Evolutionary conservation across 2,329 filamentous ascomycete species (phyloP).

Genomic region (Ciborinia camelliae): DNA sequence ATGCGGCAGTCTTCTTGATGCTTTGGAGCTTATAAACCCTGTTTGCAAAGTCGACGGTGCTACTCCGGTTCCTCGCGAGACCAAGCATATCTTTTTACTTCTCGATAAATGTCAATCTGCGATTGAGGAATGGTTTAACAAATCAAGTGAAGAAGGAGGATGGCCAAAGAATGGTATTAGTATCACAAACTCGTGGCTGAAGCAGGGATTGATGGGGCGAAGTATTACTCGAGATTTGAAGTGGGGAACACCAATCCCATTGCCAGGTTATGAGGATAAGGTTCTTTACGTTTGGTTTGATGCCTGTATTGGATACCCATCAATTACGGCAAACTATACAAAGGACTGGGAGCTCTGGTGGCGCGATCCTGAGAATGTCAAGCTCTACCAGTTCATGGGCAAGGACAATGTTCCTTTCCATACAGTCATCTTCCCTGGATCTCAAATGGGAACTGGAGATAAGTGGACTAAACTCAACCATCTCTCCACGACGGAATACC

Average conservation of each 20-base stretch:
- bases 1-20: slow-evolving; percentile 61
- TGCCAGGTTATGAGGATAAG: slow-evolving; percentile 63
- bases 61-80: slow-evolving; percentile 73
- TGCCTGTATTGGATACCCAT: slow-evolving; percentile 91
- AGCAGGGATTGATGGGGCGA: slow-evolving; percentile 78
- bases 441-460: slow-evolving; percentile 77
- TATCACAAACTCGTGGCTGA: slow-evolving; percentile 78
- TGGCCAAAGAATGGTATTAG: slow-evolving; percentile 74
- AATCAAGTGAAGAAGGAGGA: slow-evolving; percentile 67
- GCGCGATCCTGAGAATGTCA: slow-evolving; percentile 82
- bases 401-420: slow-evolving; percentile 84
- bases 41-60: slow-evolving; percentile 88
- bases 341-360: slow-evolving; percentile 92
- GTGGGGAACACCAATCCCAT: slow-evolving; percentile 65
- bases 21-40: slow-evolving; percentile 70
- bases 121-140: slow-evolving; percentile 73
- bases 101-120: slow-evolving; percentile 78
- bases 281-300: slow-evolving; percentile 89
- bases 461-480: slow-evolving; percentile 89
- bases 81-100: slow-evolving; percentile 87
- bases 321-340: slow-evolving; percentile 88
- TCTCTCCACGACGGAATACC: slow-evolving; percentile 83
- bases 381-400: slow-evolving; percentile 91
- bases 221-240: slow-evolving; percentile 90
- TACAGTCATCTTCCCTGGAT: slow-evolving; percentile 86